A percentile compares a stretch with the other conserved stretches of the same genome.
Conservation (phyloP, 2,329 filamentous ascomycete genomes). For the Colletotrichum caudatum region DNA sequence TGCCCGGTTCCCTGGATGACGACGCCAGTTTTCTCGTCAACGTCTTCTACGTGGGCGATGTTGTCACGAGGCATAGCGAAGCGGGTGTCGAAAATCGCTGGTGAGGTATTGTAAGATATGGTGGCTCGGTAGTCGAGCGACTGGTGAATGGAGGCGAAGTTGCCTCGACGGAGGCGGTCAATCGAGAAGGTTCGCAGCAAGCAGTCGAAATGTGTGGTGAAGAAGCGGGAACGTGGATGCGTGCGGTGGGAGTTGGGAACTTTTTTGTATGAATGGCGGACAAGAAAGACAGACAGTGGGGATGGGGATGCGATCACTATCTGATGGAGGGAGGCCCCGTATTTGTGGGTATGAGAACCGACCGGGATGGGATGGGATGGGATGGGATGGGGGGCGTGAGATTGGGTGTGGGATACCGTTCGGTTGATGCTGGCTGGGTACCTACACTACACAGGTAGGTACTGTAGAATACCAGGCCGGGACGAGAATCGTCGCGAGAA, state of each 20-base stretch:
- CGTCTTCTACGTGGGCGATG: constrained; percentile 64
- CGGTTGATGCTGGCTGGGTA: constrained; percentile 2
- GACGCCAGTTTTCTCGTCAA: constrained; percentile 63
- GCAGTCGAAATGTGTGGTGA: constrained; percentile 25
- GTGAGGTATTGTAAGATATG: neutral
- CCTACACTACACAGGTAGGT: no score
- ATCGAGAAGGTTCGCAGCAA: constrained; percentile 40
- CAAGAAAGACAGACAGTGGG: constrained; percentile 32
- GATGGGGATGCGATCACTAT: constrained; percentile 42
- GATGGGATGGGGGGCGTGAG: constrained; percentile 18
- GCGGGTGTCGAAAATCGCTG: constrained; percentile 41
- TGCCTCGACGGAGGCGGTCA: constrained; percentile 40
- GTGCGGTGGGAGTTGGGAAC: constrained; percentile 42
- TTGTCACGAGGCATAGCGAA: constrained; percentile 56
- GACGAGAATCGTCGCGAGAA: neutral
- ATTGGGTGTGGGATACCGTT: constrained; percentile 28
- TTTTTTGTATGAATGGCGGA: constrained; percentile 42
- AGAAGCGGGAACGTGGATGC: constrained; percentile 16
- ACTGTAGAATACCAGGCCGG: neutral
- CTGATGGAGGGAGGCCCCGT: constrained; percentile 42
- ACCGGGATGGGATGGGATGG: constrained; percentile 18
- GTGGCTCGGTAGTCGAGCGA: constrained; percentile 35
- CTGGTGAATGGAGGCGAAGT: constrained; percentile 36
- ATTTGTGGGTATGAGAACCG: constrained; percentile 39
- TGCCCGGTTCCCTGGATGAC: constrained; percentile 53